Evolutionary conservation across 331 rosid species (phyloP).

Genomic region (Malus hybrid): DNA sequence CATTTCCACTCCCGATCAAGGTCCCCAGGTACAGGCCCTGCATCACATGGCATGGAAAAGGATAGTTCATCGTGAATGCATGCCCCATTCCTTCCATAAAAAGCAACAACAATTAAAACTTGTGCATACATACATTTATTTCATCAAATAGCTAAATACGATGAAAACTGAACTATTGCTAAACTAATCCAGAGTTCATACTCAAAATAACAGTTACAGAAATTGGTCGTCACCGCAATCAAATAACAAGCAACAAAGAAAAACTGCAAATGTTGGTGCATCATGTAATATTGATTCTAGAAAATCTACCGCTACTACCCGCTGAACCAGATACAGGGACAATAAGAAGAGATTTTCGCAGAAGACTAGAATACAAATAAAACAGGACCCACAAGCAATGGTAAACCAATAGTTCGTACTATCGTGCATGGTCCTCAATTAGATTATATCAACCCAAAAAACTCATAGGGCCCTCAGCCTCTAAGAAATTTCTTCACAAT

Average conservation of each 20-base stretch:
- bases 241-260: background rate
- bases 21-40: conserved; percentile 99
- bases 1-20: conserved; percentile 33
- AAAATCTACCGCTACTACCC: background rate
- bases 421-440: too few species aligned
- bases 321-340: background rate
- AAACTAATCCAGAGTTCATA: background rate
- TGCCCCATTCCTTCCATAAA: background rate
- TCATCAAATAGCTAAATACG: background rate
- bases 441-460: background rate
- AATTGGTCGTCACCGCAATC: background rate
- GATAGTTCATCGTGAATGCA: background rate
- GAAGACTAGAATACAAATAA: background rate
- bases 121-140: background rate
- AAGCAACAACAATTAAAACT: background rate
- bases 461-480: background rate
- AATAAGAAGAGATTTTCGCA: background rate
- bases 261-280: background rate
- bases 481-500: background rate
- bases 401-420: background rate
- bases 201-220: background rate
- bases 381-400: background rate
- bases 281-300: background rate
- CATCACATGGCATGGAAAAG: conserved; percentile 22
- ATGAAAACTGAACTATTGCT: background rate